Evolutionary conservation across 495 filamentous ascomycete genomes (phyloP), one percentile per base, ranked within the genome.

Genomic region (Saxophila tyrrhenica): DNA sequence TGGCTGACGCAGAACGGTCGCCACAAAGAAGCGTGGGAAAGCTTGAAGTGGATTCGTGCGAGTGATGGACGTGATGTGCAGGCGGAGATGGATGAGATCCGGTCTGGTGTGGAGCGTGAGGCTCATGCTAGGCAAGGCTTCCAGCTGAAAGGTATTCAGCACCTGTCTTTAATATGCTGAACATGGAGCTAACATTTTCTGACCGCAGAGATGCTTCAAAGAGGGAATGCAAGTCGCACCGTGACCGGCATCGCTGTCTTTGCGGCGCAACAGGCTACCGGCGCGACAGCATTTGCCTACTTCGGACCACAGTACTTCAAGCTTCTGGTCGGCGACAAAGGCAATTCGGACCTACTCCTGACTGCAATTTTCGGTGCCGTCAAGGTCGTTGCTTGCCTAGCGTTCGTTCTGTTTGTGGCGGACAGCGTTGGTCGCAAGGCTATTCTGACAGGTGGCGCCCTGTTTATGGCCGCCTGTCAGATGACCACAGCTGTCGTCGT

Each of bases 231-330:
- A 56, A 65, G 60, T n/a, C 66, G 67, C 9, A 59, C 72, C 7
- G 55, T 67, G 52, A 71, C 71, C 9, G 61, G 68, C 7, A 70
- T 74, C 59, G 73, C 72, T 32, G 65, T 81, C 58, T 76, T 80
- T 50, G 74, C 73, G 3, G 73, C 75, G 7, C 70, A 74, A 38
- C 65, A 74, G 50, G 65, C 70, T 13, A 72, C 57, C 16, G 70
- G 72, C 3, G 67, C 66, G 2, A 72, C 68, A 1, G 59, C 62
- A 13, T 65, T 67, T 46, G 63, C 63, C 19, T 65, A 65, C 59
- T 67, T 60, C 48, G 56, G 51, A 2, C 58, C 65, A 17, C 65
- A 67, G 48, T 65, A 64, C 51, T 67, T 67, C 52, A 65, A 62
- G 50, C 45, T 59, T 10, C 50, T 67, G 1, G 63, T 63, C 25